Percentiles rank a stretch among this genome's conserved stretches.
Conservation (phyloP, 1,284 basidiomycete genomes). For the Ustilago loliicola region DNA sequence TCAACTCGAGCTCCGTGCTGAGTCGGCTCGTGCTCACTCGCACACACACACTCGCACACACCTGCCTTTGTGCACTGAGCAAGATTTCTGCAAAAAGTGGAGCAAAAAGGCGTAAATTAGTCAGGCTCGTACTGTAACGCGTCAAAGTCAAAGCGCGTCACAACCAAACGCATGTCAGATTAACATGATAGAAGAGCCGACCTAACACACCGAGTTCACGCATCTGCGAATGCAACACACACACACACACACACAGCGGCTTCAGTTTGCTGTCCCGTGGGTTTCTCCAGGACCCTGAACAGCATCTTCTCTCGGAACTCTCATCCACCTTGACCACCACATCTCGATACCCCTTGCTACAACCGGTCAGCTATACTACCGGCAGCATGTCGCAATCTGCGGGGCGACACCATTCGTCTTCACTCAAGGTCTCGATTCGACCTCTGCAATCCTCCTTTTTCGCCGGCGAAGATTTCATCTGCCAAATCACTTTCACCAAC, state of each 20-base stretch:
- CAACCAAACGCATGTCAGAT: background rate
- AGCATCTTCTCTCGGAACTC: background rate
- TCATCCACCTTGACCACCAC: background rate
- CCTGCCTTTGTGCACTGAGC: background rate
- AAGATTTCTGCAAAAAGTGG: too few relatives aligned
- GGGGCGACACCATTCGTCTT: slow-evolving; percentile 28
- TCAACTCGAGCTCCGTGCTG: too few relatives aligned
- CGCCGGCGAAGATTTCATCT: slow-evolving; percentile 87
- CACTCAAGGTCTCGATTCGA: slow-evolving; percentile 73
- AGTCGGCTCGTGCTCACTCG: too few relatives aligned
- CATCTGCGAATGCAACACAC: background rate
- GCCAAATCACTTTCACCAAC: slow-evolving; percentile 88
- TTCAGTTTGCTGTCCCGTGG: background rate
- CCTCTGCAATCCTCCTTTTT: slow-evolving; percentile 91
- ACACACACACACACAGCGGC: too few relatives aligned
- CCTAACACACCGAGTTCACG: background rate
- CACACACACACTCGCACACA: too few relatives aligned
- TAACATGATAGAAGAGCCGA: background rate
- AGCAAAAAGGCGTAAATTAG: slow-evolving; percentile 14
- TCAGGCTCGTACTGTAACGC: slow-evolving; percentile 3
- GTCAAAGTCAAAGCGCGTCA: background rate
- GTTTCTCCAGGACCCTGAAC: background rate
- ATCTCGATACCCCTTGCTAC: background rate
- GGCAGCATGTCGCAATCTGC: slow-evolving; percentile 22
- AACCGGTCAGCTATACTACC: background rate